phyloP scores from a whole-genome alignment of 176 grass and related monocot genomes.

The Raddia distichophylla region DNA sequence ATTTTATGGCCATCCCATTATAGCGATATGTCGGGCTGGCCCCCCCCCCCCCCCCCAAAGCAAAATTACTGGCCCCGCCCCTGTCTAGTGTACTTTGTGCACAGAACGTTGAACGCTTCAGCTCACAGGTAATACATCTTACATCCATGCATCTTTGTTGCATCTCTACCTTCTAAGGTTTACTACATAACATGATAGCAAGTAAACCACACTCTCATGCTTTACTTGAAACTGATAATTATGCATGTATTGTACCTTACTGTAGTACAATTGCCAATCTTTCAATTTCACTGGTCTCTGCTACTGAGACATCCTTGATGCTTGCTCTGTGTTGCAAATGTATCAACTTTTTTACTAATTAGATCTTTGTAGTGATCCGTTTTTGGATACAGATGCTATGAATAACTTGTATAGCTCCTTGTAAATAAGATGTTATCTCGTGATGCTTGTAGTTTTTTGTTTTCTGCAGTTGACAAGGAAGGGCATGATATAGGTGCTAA shows the following conservation, averaged over 20 bases:
- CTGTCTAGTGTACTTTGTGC: conserved; percentile 30
- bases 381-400: background rate
- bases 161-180: conserved; percentile 17
- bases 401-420: background rate
- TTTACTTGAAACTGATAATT: background rate
- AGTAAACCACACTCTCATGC: background rate
- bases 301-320: background rate
- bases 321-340: background rate
- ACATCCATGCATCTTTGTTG: background rate
- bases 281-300: conserved; percentile 11
- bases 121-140: conserved; percentile 61
- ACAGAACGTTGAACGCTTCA: conserved; percentile 87
- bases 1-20: too few relatives aligned
- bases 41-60: too few relatives aligned
- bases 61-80: too few relatives aligned
- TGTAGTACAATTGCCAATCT: background rate
- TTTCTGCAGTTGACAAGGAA: conserved; percentile 59
- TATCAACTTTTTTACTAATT: background rate
- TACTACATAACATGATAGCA: background rate
- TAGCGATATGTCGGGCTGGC: too few relatives aligned
- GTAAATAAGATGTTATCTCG: background rate
- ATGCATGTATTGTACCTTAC: background rate
- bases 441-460: conserved; percentile 32
- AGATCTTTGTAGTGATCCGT: background rate
- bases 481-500: conserved; percentile 50